These are phyloP conservation scores for Trichophyton mentagrophytes DNA, from an alignment of 2,329 filamentous ascomycete species.

Conservation along the genomic window DNA sequence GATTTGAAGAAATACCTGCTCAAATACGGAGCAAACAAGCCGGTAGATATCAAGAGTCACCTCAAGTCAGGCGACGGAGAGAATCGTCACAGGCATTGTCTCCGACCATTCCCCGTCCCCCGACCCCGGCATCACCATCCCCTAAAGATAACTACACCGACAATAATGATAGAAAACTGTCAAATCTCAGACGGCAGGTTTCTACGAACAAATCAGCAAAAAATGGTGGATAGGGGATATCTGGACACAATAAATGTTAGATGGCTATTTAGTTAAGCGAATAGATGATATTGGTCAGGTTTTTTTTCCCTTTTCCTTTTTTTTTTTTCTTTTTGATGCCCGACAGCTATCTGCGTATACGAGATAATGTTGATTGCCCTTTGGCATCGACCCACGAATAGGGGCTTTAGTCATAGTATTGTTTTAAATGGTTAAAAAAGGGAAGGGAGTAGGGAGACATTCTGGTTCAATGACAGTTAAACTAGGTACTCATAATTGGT, in stretches of 20 bases:
- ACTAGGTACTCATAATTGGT: too few relatives aligned
- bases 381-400: too few relatives aligned
- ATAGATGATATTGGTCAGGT: too few relatives aligned
- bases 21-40: not conserved
- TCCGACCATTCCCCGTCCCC: not conserved
- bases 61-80: not conserved
- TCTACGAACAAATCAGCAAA: not conserved
- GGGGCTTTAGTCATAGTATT: too few relatives aligned
- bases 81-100: not conserved
- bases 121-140: not conserved
- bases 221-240: not conserved
- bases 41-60: slow-evolving; percentile 3
- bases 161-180: not conserved
- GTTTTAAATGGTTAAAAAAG: too few relatives aligned
- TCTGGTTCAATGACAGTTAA: too few relatives aligned
- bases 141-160: not conserved
- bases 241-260: not conserved
- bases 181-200: not conserved
- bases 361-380: too few relatives aligned
- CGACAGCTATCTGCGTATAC: too few relatives aligned
- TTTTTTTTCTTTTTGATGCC: too few relatives aligned
- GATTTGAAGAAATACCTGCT: not conserved
- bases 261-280: too few relatives aligned
- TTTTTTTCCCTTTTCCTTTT: too few relatives aligned
- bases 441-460: too few relatives aligned